Base-by-base conservation (phyloP, 176 grass and related monocot genomes). In the Carex cristatella region DNA sequence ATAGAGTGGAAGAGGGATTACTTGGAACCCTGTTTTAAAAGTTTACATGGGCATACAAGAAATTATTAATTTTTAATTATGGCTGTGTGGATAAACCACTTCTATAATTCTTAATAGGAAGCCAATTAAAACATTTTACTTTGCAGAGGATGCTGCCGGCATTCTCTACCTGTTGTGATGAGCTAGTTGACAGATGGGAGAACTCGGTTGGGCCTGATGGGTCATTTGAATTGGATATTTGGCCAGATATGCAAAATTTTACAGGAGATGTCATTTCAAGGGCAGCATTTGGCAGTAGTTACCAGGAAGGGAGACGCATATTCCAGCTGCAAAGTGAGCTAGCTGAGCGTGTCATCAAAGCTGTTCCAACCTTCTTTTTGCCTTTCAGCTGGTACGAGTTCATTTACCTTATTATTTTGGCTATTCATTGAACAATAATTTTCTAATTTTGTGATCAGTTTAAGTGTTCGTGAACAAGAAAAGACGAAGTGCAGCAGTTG, bases 251-350 rank as follows among this genome's bases (percentile, higher is more conserved):
- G 7, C 89, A 89, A 63, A 93, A 86, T 86, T 88, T 96, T 23
- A 91, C 89, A 0, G 94, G 89, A 80, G 91, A 96, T 87, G 91
- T 89, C 58, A 95, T 95, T 40, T 92, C 93, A 28, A 81, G 81
- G 40, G 90, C 91, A 10, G 87, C 93, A 63, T 95, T 96, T 85
- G 94, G 94, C 58, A 90, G 94, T 90, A 91, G 75, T 85, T 93
- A 88, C 66, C 49, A 89, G 23, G 89, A 93, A 76, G 94, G 89
- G 35, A 91, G 13, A 67, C 87, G 56, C 65, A 96, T 96, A 83
- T 93, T 96, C 51, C 81, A 87, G 57, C 86, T 96, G 33, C 94
- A 91, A 85, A 75, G 49, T 56, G 94, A 93, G 69, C 77, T 37
- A 61, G 76, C 85, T 23, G 80, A 70, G 83, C 69, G 87, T 42